Conservation (phyloP, 148 eudicot species). For the Polygonum aviculare region DNA sequence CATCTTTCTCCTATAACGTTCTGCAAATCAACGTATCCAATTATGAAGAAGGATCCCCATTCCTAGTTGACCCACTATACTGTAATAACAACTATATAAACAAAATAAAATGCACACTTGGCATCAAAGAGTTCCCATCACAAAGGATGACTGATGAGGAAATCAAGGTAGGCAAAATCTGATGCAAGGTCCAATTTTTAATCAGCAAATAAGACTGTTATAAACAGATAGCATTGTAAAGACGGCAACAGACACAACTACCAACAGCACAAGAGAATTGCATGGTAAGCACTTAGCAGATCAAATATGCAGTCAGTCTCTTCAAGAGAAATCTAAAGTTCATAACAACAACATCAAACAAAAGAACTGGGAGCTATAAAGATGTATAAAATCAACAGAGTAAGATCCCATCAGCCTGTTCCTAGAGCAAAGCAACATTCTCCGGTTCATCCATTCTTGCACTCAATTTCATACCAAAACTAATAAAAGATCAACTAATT, state of each 20-base stretch:
- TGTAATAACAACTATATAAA: background rate
- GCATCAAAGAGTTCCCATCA: background rate
- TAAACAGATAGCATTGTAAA: background rate
- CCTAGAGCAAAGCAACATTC: background rate
- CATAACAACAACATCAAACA: background rate
- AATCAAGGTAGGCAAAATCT: background rate
- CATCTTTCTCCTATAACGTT: slow-evolving; percentile 70
- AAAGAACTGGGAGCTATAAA: background rate
- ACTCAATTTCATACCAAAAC: background rate
- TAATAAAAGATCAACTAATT: background rate
- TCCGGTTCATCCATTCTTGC: background rate
- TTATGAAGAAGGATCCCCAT: background rate
- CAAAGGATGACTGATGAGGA: background rate
- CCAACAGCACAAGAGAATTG: background rate
- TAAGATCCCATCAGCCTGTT: background rate
- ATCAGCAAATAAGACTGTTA: background rate
- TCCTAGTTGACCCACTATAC: background rate
- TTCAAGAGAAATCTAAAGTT: background rate
- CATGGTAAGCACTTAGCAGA: background rate
- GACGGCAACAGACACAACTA: background rate
- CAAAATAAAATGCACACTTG: background rate
- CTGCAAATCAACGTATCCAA: slow-evolving; percentile 27
- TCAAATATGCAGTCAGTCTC: background rate
- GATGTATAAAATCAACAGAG: background rate
- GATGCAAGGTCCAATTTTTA: background rate